Evolutionary conservation across 345 rosid species (phyloP).

Genomic region (Aethionema arabicum): DNA sequence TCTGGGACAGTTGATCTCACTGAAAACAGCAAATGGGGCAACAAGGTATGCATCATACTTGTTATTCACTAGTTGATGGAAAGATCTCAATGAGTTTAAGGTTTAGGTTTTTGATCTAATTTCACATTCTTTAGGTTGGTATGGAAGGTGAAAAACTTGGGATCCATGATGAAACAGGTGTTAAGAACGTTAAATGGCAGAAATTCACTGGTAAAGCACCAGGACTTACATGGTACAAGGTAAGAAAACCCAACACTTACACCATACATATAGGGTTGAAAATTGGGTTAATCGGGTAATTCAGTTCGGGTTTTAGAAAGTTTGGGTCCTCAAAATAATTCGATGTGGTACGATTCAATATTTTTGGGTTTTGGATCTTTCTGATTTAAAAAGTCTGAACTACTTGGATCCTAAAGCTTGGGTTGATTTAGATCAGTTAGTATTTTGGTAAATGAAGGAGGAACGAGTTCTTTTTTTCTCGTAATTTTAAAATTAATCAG

Average conservation of each 20-base stretch:
- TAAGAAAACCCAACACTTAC: constrained; percentile 23
- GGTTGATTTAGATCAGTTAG: no score
- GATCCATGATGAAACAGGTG: constrained; percentile 47
- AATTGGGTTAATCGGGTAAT: no score
- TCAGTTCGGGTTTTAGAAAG: no score
- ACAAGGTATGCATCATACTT: constrained; percentile 44
- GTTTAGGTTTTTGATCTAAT: not conserved
- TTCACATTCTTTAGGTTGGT: constrained; percentile 45
- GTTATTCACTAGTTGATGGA: not conserved
- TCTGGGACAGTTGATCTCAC: constrained; percentile 69
- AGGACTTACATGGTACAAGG: constrained; percentile 81
- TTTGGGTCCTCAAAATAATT: no score
- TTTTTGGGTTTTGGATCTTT: no score
- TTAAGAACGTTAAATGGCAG: constrained; percentile 49
- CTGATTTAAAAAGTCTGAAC: no score
- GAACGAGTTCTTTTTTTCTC: no score
- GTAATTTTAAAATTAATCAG: no score
- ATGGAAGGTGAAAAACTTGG: constrained; percentile 54
- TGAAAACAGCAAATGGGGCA: constrained; percentile 51
- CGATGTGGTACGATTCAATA: no score
- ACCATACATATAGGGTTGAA: no score
- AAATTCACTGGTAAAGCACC: constrained; percentile 31
- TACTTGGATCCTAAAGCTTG: no score
- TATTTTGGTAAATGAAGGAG: no score
- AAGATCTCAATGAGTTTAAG: not conserved